Conservation (phyloP, 2,329 filamentous ascomycete genomes). For the Hypoxylon rubiginosum region DNA sequence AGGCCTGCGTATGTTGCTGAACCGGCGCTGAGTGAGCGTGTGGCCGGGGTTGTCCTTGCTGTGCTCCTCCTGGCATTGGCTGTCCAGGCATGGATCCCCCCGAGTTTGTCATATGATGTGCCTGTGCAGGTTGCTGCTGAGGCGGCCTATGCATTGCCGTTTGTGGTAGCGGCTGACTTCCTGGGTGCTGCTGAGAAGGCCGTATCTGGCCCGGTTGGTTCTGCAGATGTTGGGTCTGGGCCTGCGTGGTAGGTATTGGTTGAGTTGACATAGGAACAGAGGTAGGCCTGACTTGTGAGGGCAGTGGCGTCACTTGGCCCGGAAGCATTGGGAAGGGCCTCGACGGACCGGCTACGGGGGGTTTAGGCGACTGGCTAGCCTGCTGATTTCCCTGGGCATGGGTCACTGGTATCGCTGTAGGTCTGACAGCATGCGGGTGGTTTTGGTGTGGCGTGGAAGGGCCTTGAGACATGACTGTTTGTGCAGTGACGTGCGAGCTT, state of each 20-base stretch:
- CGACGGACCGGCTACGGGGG: slow-evolving; percentile 9
- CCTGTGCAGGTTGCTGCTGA: slow-evolving; percentile 28
- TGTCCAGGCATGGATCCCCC: slow-evolving; percentile 19
- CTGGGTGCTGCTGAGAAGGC: slow-evolving; percentile 32
- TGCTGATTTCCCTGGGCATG: slow-evolving; percentile 26
- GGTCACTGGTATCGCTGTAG: slow-evolving; percentile 27
- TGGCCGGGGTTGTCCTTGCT: slow-evolving; percentile 27
- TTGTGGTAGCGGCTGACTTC: slow-evolving; percentile 37
- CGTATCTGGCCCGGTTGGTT: slow-evolving; percentile 17
- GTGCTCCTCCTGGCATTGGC: slow-evolving; percentile 9
- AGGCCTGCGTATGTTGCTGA: slow-evolving; percentile 39
- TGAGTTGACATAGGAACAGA: slow-evolving; percentile 26
- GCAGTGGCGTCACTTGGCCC: slow-evolving; percentile 49
- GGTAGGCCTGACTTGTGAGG: slow-evolving; percentile 47
- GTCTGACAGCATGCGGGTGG: slow-evolving; percentile 26
- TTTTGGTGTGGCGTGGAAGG: slow-evolving; percentile 27
- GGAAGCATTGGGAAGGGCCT: slow-evolving; percentile 51
- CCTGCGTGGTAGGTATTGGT: slow-evolving; percentile 5
- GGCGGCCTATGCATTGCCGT: slow-evolving; percentile 19
- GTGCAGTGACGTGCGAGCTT: slow-evolving; percentile 26
- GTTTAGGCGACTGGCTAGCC: slow-evolving; percentile 13
- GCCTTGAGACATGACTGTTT: slow-evolving; percentile 14
- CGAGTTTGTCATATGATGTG: slow-evolving; percentile 18
- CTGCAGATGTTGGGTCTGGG: slow-evolving; percentile 16
- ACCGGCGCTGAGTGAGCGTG: slow-evolving; percentile 29